A percentile compares a stretch with the other conserved stretches of the same genome.
Conservation (phyloP, 129 eudicot species). For the Flaveria brownii region DNA sequence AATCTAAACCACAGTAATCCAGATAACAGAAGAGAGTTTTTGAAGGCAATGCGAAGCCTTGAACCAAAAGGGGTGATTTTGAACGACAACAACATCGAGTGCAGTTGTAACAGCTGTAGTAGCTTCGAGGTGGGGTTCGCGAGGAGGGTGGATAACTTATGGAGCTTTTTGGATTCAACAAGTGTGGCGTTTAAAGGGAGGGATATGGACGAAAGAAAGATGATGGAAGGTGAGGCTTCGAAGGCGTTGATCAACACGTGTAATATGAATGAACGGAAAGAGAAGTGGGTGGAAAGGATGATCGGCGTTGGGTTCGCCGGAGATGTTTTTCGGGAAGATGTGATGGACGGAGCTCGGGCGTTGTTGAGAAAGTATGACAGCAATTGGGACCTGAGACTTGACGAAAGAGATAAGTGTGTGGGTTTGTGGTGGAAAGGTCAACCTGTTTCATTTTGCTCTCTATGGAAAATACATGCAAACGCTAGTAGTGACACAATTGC, state of each 20-base stretch:
- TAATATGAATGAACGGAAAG: constrained; percentile 73
- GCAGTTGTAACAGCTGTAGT: constrained; percentile 65
- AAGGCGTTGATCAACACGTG: constrained; percentile 53
- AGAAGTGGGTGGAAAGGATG: constrained; percentile 80
- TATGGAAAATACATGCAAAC: constrained; percentile 55
- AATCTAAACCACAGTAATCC: constrained; percentile 56
- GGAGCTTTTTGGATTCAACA: constrained; percentile 80
- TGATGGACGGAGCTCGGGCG: constrained; percentile 64
- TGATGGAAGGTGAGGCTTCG: constrained; percentile 88
- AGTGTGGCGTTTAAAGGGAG: constrained; percentile 83
- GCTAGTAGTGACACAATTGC: too few relatives aligned
- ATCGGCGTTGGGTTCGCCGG: constrained; percentile 46
- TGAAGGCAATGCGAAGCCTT: constrained; percentile 44
- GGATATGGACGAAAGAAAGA: constrained; percentile 76
- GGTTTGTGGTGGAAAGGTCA: constrained; percentile 84
- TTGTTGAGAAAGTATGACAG: constrained; percentile 76
- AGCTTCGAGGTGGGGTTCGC: constrained; percentile 63
- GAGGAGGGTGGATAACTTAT: constrained; percentile 56
- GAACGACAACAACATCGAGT: constrained; percentile 70
- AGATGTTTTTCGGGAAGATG: constrained; percentile 63
- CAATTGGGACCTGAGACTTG: constrained; percentile 66
- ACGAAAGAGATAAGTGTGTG: constrained; percentile 56
- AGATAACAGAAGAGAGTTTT: constrained; percentile 62
- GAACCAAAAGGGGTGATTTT: constrained; percentile 71
- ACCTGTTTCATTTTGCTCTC: constrained; percentile 75